phyloP scores from a whole-genome alignment of 352 stramenopile species.

The Phytopythium aichiense region DNA sequence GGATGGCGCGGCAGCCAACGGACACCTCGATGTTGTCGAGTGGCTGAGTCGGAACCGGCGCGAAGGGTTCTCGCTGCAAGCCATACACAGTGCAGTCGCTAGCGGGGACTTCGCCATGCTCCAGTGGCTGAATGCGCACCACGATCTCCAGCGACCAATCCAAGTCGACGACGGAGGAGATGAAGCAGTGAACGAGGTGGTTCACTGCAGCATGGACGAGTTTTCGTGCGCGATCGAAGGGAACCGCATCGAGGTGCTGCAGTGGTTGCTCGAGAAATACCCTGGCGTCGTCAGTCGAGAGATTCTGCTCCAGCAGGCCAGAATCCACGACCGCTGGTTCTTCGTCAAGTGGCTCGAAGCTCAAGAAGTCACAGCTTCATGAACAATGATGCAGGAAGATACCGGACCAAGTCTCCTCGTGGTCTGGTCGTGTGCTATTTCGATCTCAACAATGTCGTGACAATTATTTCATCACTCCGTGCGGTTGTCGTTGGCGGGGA shows the following conservation, averaged over 20 bases:
- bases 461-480: too few species aligned
- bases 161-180: neutral
- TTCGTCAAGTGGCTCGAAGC: slow-evolving; percentile 17
- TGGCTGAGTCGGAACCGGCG: slow-evolving; percentile 16
- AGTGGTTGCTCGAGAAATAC: slow-evolving; percentile 18
- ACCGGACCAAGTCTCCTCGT: too few species aligned
- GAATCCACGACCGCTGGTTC: neutral
- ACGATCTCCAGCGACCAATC: neutral
- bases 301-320: neutral
- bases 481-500: too few species aligned
- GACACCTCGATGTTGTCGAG: slow-evolving; percentile 22
- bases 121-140: slow-evolving; percentile 14
- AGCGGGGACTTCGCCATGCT: slow-evolving; percentile 20
- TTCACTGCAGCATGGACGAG: slow-evolving; percentile 1
- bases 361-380: slow-evolving; percentile 22
- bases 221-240: slow-evolving; percentile 19
- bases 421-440: too few species aligned
- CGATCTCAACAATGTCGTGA: too few species aligned
- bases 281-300: neutral
- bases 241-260: slow-evolving; percentile 19
- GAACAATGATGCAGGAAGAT: too few species aligned
- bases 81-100: slow-evolving; percentile 12
- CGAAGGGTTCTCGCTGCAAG: slow-evolving; percentile 16
- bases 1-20: slow-evolving; percentile 18
- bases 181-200: neutral